Evolutionary conservation across 2,329 filamentous ascomycete species (phyloP), one percentile per base, ranked within the genome.

Genomic region (Cryoendolithus antarcticus): DNA sequence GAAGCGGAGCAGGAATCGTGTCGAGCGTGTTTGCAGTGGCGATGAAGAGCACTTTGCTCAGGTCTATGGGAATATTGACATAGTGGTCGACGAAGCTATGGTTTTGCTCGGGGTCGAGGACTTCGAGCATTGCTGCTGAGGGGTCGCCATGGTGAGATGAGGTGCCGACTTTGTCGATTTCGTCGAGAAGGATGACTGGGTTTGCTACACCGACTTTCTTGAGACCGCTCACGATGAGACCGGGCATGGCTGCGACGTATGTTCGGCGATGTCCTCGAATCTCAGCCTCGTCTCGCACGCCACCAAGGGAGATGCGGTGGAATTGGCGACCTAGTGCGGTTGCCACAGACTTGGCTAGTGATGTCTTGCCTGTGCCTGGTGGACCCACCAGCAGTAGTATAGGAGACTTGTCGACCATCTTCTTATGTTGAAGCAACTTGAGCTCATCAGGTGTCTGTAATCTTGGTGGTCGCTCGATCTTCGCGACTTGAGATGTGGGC

Each of bases 191-290:
- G 64, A 98, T 84, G 41, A 98, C 89, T 0, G 91, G 91, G 56
- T 98, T 98, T 2, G 86, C 77, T 12, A 96, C 89, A 34, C 88
- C 89, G 27, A 93, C 89, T 65, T 96, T 98, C 65, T 91, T 88
- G 40, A 98, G 60, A 0, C 89, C 91, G 58, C 86, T 88, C 24
- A 96, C 88, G 43, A 98, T 82, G 40, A 96, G 70, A 39, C 91
- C 91, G 7, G 91, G 91, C 89, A 98, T 95, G n/a, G 91, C 91
- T 13, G 91, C 91, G 42, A 98, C 91, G 56, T 98, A 98, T 1
- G 91, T 98, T 50, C 91, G 74, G 40, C 91, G 75, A 62, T 98
- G 91, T 7, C 91, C 91, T 43, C 91, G 77, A 44, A 98, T 96
- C 64, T 98, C 91, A 10, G 91, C 91, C 61, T 98, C 91, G 54